phyloP scores from a whole-genome alignment of 441 rosid species.

The Pelargonium cotyledonis region DNA sequence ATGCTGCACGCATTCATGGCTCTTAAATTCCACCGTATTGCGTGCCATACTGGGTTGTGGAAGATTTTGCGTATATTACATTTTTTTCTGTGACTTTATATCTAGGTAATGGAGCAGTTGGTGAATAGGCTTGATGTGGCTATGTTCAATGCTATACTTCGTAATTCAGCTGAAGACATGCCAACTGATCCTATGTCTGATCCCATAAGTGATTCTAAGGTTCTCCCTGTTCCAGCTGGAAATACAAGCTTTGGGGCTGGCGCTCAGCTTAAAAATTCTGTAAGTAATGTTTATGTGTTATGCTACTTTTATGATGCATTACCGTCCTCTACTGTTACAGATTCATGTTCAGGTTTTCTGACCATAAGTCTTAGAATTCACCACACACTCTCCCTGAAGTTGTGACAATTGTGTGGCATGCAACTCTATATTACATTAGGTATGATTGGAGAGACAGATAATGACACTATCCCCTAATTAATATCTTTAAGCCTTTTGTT shows the following conservation, averaged over 20 bases:
- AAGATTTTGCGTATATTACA: neutral
- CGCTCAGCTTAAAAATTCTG: constrained; percentile 34
- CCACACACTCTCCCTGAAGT: no score
- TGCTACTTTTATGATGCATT: no score
- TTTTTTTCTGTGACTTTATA: constrained; percentile 4
- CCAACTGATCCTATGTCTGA: constrained; percentile 98
- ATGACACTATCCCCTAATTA: no score
- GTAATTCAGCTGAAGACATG: constrained; percentile 78
- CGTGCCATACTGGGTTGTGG: neutral
- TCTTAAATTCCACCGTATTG: neutral
- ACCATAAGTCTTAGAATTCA: no score
- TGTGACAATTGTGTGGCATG: no score
- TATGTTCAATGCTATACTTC: constrained; percentile 96
- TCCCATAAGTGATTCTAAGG: constrained; percentile 70
- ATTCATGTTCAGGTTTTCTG: no score
- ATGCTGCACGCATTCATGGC: neutral
- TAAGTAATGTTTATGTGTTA: neutral
- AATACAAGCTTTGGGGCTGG: constrained; percentile 89
- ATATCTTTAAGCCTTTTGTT: no score
- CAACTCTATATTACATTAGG: no score
- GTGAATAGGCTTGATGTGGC: constrained; percentile 92
- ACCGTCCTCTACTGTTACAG: no score
- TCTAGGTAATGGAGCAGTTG: constrained; percentile 90
- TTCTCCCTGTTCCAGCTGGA: constrained; percentile 83
- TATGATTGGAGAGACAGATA: no score